A percentile compares a stretch with the other conserved stretches of the same genome.
phyloP scores from a whole-genome alignment of 1,284 basidiomycete genomes.

The Ustilago bromivora region DNA sequence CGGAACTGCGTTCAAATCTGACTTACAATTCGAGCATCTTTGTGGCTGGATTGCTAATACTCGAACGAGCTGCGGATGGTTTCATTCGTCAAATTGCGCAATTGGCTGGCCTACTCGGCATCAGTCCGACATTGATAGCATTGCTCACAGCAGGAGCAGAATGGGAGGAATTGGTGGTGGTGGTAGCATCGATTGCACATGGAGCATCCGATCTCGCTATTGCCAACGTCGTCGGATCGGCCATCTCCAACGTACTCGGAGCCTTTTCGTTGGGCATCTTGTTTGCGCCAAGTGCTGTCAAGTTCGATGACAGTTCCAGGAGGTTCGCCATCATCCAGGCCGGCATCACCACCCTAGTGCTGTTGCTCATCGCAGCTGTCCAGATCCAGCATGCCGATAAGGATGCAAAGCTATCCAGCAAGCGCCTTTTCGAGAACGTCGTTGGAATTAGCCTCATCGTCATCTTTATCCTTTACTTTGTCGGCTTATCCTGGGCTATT shows the following conservation, averaged over 20 bases:
- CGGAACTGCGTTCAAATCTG: slow-evolving; percentile 9
- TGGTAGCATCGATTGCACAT: slow-evolving; percentile 39
- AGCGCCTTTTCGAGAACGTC: slow-evolving; percentile 42
- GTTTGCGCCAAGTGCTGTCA: slow-evolving; percentile 32
- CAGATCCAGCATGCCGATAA: slow-evolving; percentile 42
- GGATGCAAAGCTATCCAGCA: slow-evolving; percentile 29
- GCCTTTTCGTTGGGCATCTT: slow-evolving; percentile 45
- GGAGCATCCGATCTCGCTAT: slow-evolving; percentile 47
- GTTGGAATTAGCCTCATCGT: slow-evolving; percentile 40
- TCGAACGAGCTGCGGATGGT: slow-evolving; percentile 38
- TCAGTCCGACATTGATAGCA: slow-evolving; percentile 43
- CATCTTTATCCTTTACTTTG: slow-evolving; percentile 43
- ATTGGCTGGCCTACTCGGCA: slow-evolving; percentile 33
- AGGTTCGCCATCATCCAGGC: slow-evolving; percentile 44
- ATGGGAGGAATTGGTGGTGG: slow-evolving; percentile 56
- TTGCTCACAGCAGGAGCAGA: slow-evolving; percentile 53
- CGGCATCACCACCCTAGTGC: slow-evolving; percentile 34
- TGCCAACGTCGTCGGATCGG: slow-evolving; percentile 60
- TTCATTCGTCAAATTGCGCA: slow-evolving; percentile 42
- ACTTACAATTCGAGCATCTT: slow-evolving; percentile 41
- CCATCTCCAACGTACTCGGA: slow-evolving; percentile 62
- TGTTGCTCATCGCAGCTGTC: slow-evolving; percentile 28
- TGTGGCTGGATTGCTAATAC: slow-evolving; percentile 31
- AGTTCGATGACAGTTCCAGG: slow-evolving; percentile 42
- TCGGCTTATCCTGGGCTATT: slow-evolving; percentile 47